Evolutionary conservation across 805 yeast genomes (phyloP).

Genomic region (Wickerhamiella kurtzmanii): DNA sequence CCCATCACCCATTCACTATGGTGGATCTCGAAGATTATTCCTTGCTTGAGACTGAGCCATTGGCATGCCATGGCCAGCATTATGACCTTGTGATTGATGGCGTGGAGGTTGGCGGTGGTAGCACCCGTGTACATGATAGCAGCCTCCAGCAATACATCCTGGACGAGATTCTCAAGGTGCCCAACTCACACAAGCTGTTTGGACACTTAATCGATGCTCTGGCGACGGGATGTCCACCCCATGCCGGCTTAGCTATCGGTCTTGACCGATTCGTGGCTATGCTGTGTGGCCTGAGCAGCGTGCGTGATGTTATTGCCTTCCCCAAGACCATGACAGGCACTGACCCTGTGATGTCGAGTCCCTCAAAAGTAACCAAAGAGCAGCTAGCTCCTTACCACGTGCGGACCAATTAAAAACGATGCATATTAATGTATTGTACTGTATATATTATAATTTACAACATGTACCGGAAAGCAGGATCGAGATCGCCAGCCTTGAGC

Average conservation of each 20-base stretch:
- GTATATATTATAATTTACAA: conserved; percentile 15
- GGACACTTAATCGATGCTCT: conserved; percentile 78
- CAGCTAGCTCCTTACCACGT: conserved; percentile 46
- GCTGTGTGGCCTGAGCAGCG: conserved; percentile 62
- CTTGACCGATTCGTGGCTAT: conserved; percentile 88
- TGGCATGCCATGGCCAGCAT: conserved; percentile 72
- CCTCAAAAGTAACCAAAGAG: conserved; percentile 43
- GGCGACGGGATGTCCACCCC: conserved; percentile 93
- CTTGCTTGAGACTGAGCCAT: conserved; percentile 39
- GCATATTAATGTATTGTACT: conserved; percentile 4
- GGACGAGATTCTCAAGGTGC: conserved; percentile 45
- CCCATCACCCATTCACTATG: conserved; percentile 99
- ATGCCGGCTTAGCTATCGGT: conserved; percentile 93
- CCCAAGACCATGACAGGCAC: conserved; percentile 85
- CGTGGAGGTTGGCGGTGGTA: conserved; percentile 94
- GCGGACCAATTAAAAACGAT: conserved; percentile 3
- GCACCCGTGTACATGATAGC: conserved; percentile 85
- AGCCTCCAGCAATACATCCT: conserved; percentile 62
- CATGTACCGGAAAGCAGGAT: conserved; percentile 23
- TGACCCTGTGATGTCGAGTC: conserved; percentile 81
- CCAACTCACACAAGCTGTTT: conserved; percentile 47
- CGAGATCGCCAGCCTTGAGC: conserved; percentile 23
- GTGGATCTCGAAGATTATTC: conserved; percentile 56
- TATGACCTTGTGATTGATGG: conserved; percentile 91
- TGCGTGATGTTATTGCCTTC: conserved; percentile 88